phyloP scores from a whole-genome alignment of 108 stramenopile genomes.

The Cylindrotheca closterium region DNA sequence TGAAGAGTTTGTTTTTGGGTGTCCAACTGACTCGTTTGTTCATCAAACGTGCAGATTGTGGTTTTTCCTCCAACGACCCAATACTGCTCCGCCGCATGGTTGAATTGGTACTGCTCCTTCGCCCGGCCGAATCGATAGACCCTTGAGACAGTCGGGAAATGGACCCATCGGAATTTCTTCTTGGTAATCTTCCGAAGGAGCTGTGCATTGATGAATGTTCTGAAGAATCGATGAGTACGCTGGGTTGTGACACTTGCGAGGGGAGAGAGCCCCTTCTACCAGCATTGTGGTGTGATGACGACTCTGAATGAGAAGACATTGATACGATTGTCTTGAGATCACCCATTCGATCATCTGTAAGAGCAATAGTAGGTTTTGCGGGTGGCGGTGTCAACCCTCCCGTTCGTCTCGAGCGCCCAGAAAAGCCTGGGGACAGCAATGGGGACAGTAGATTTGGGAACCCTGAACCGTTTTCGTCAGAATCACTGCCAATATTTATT shows the following conservation, averaged over 20 bases:
- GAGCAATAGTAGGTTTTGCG: neutral
- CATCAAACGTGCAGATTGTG: neutral
- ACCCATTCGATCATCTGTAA: neutral
- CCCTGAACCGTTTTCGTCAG: no score
- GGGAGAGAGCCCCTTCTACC: neutral
- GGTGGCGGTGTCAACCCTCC: neutral
- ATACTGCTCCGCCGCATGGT: neutral
- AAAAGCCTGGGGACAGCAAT: neutral
- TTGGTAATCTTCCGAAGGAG: neutral
- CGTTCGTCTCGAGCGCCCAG: neutral
- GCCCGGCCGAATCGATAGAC: neutral
- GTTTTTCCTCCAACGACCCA: neutral
- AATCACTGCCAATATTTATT: neutral
- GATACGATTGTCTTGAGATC: no score
- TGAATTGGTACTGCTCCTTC: neutral
- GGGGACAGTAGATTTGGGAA: neutral
- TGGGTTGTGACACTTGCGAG: neutral
- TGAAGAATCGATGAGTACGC: neutral
- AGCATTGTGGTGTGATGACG: no score
- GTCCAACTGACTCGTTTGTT: neutral
- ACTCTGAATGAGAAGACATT: no score
- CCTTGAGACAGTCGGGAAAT: neutral
- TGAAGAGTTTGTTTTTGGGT: neutral
- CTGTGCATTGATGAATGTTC: neutral
- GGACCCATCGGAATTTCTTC: neutral